Percentiles rank a stretch among this genome's conserved stretches.
phyloP scores from a whole-genome alignment of 1,139 yeast species.

The Candida neerlandica region DNA sequence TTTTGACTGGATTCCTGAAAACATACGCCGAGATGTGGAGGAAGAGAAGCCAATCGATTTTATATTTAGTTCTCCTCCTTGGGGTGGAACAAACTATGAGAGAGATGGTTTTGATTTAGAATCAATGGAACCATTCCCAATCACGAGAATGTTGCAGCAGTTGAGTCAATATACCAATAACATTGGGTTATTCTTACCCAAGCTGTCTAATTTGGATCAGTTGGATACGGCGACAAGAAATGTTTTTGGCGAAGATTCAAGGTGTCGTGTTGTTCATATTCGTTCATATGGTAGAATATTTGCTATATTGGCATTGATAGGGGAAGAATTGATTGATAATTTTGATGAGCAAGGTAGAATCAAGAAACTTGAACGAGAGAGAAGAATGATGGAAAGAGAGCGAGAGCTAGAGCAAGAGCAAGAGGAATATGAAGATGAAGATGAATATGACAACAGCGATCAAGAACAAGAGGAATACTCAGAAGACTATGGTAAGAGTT shows the following conservation, averaged over 20 bases:
- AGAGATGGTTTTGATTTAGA: conserved; percentile 47
- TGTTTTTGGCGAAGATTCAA: conserved; percentile 46
- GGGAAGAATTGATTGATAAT: conserved; percentile 24
- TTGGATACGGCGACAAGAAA: conserved; percentile 47
- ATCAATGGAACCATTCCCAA: conserved; percentile 50
- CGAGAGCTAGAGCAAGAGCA: no score
- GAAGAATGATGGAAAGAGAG: neutral
- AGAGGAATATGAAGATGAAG: neutral
- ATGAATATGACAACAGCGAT: neutral
- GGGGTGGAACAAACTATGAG: conserved; percentile 89
- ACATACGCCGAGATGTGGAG: neutral
- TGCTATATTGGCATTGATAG: conserved; percentile 66
- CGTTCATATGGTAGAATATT: neutral
- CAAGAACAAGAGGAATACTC: no score
- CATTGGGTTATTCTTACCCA: conserved; percentile 75
- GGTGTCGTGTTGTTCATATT: conserved; percentile 45
- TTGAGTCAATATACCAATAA: conserved; percentile 49
- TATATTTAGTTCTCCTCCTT: conserved; percentile 87
- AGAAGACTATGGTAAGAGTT: neutral
- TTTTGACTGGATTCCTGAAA: conserved; percentile 34
- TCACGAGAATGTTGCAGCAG: conserved; percentile 47
- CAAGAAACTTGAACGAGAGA: conserved; percentile 5
- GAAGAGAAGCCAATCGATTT: conserved; percentile 48
- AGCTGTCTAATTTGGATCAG: conserved; percentile 64
- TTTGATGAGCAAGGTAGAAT: conserved; percentile 10